Evolutionary conservation across 2,329 filamentous ascomycete species (phyloP).

Genomic region (Aspergillus sp.): DNA sequence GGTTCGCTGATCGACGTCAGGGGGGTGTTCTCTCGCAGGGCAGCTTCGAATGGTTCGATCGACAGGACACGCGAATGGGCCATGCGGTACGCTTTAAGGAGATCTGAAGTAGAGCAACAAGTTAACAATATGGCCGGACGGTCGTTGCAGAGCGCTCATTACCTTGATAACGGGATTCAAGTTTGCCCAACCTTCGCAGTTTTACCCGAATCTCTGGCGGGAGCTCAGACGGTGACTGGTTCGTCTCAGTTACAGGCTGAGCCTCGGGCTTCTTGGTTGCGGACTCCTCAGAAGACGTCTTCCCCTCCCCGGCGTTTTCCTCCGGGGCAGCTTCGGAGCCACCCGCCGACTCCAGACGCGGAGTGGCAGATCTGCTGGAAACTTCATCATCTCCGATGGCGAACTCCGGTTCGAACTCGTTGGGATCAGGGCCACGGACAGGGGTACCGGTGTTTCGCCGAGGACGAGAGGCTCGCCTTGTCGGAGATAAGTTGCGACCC

Average conservation of each 20-base stretch:
- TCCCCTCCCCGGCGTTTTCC: constrained; percentile 27
- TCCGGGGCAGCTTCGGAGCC: constrained; percentile 25
- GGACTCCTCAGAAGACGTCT: constrained; percentile 23
- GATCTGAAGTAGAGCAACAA: constrained; percentile 56
- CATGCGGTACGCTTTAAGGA: constrained; percentile 86
- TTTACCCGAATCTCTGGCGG: constrained; percentile 73
- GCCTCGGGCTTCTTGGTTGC: constrained; percentile 24
- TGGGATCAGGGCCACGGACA: constrained; percentile 72
- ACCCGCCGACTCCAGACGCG: constrained; percentile 51
- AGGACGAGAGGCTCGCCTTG: constrained; percentile 33
- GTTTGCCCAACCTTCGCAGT: constrained; percentile 82
- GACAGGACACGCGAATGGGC: constrained; percentile 83
- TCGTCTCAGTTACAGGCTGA: constrained; percentile 24
- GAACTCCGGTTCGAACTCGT: constrained; percentile 84
- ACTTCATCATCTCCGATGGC: constrained; percentile 81
- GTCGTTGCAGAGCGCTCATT: constrained; percentile 19
- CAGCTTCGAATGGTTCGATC: constrained; percentile 91
- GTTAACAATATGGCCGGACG: not conserved
- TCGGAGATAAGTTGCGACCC: constrained; percentile 31
- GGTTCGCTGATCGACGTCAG: constrained; percentile 86
- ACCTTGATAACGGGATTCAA: constrained; percentile 87
- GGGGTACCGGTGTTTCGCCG: constrained; percentile 42
- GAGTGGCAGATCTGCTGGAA: constrained; percentile 63
- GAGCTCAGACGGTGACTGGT: constrained; percentile 55
- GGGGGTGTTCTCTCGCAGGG: constrained; percentile 88